Percentiles rank a stretch among this genome's conserved stretches.
These are phyloP conservation scores for Didymosphaeria variabile DNA, from an alignment of 2,329 filamentous ascomycete genomes.

Conservation along the genomic window DNA sequence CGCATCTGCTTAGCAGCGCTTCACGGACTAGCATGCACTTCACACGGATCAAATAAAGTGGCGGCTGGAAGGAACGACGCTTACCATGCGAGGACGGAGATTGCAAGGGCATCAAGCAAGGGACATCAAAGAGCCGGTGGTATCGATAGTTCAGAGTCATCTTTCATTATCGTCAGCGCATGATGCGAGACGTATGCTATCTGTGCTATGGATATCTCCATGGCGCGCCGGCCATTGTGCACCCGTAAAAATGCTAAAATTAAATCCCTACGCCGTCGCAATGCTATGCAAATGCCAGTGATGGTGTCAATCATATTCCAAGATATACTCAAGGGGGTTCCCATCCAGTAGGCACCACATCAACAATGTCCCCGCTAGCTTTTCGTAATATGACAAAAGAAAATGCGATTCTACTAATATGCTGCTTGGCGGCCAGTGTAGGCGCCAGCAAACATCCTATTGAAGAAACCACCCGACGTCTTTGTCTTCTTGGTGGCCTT, in stretches of 20 bases:
- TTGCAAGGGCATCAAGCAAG: constrained; percentile 17
- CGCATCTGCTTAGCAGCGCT: neutral
- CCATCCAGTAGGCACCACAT: constrained; percentile 36
- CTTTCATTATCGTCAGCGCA: constrained; percentile 19
- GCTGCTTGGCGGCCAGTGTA: constrained; percentile 39
- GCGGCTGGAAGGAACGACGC: constrained; percentile 13
- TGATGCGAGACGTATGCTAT: constrained; percentile 14
- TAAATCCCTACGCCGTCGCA: constrained; percentile 22
- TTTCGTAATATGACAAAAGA: constrained; percentile 35
- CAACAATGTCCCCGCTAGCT: constrained; percentile 24
- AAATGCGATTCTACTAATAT: constrained; percentile 44
- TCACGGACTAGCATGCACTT: neutral
- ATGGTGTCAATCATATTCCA: constrained; percentile 14
- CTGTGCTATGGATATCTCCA: constrained; percentile 16
- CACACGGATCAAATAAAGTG: neutral
- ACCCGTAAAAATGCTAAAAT: constrained; percentile 13
- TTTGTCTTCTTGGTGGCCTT: constrained; percentile 53
- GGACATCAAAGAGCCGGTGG: constrained; percentile 8
- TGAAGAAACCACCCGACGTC: constrained; percentile 50
- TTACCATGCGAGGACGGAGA: constrained; percentile 15
- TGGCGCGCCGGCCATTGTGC: constrained; percentile 16
- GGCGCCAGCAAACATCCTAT: constrained; percentile 45
- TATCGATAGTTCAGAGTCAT: constrained; percentile 11
- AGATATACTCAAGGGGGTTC: constrained; percentile 15
- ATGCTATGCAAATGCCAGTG: constrained; percentile 24